These are phyloP conservation scores for Podospora australis DNA, from an alignment of 495 filamentous ascomycete species.

Conservation along the genomic window DNA sequence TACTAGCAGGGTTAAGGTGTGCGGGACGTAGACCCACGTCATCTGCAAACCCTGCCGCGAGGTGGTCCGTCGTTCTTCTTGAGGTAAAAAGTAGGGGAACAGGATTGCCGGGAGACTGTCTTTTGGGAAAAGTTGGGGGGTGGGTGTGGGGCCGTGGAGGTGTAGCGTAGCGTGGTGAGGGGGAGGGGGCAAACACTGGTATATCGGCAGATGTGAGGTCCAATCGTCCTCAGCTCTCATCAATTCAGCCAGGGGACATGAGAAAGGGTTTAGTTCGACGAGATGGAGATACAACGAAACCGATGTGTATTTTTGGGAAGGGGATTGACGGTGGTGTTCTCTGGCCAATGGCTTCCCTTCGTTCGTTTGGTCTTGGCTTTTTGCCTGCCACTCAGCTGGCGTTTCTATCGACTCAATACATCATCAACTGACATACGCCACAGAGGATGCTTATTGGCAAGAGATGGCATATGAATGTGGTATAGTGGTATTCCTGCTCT, in stretches of 20 bases:
- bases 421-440: background rate
- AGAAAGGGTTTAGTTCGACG: background rate
- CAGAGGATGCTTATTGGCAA: background rate
- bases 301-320: background rate
- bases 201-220: constrained; percentile 31
- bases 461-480: too few species aligned
- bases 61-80: background rate
- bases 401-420: background rate
- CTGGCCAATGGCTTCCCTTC: background rate
- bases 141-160: constrained; percentile 6
- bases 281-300: background rate
- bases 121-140: background rate
- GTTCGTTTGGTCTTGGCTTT: background rate
- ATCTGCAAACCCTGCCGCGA: background rate
- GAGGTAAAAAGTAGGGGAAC: background rate
- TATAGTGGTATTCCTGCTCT: too few species aligned
- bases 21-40: background rate
- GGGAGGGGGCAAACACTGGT: constrained; percentile 15
- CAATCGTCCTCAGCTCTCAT: constrained; percentile 20
- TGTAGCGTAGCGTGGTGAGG: constrained; percentile 11
- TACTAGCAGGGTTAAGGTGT: too few species aligned
- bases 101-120: constrained; percentile 5
- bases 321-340: too few species aligned
- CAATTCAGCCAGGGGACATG: background rate
- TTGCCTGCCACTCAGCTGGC: background rate